Base-by-base conservation (phyloP, 257 asterid species). In the Eustoma russellianum region DNA sequence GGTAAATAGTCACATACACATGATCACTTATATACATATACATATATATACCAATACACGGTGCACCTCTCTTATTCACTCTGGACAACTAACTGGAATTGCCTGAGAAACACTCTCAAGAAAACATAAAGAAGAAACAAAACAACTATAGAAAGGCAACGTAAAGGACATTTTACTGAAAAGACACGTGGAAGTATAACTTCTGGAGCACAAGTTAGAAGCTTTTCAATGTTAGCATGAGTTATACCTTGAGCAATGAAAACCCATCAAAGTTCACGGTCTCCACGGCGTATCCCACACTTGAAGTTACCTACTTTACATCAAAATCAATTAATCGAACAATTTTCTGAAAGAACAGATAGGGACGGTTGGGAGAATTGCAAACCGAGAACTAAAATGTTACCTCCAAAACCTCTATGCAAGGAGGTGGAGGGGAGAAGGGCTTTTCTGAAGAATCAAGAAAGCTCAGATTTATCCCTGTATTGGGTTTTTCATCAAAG, bases 351-450 rank as follows among this genome's bases (percentile, higher is more conserved):
- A 34, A 41, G 24, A 41, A 17, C 34, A 18, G 5, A 34, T 1
- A 10, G 5, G 4, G 33, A 2, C 14, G 38, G 38, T 40, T 5
- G 33, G n/a, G 47, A 35, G 18, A 59, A 14, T 5, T 15, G 7
- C 43, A 38, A 38, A 51, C 33, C 14, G 11, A 33, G 2, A 13
- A 48, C 28, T 7, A 14, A 48, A 60, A 41, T 17, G 46, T 45
- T 63, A 84, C 98, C 93, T 88, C 72, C 6, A 86, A 79, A 49
- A 77, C 65, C 78, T 92, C 95, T 46, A 78, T 67, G 74, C 76
- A 81, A 35, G 95, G 91, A 53, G 97, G 99, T 14, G 82, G 88
- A 1, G 93, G 84, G 17, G 77, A 77, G 46, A 55, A 74, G 43
- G 88, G 67, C 55, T 76, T 71, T 48, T 77, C 82, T 0, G 83